These are phyloP conservation scores for Mycena metata DNA, from an alignment of 768 basidiomycete species.

Conservation along the genomic window DNA sequence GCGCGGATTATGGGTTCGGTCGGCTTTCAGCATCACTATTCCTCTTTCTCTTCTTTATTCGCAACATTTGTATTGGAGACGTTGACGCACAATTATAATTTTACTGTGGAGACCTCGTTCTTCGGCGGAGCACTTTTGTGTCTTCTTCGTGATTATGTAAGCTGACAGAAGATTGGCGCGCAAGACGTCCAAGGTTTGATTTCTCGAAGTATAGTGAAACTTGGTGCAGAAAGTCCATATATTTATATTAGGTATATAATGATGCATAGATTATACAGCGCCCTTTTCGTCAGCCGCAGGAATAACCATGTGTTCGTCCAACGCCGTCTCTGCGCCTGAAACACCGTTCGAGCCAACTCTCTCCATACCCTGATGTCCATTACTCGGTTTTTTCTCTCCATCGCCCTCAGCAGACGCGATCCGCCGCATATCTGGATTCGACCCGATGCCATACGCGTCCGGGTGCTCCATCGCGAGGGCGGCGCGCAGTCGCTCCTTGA, in stretches of 20 bases:
- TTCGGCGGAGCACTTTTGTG: not conserved
- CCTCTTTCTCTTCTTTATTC: slow-evolving; percentile 15
- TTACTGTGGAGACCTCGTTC: not conserved
- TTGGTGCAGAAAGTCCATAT: too few relatives aligned
- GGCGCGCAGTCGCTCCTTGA: slow-evolving; percentile 69
- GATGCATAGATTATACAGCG: slow-evolving; percentile 20
- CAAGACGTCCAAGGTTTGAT: not conserved
- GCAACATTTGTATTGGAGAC: slow-evolving; percentile 31
- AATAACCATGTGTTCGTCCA: slow-evolving; percentile 59
- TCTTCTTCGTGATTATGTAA: slow-evolving; percentile 14
- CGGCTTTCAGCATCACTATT: slow-evolving; percentile 1
- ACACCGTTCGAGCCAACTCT: slow-evolving; percentile 25
- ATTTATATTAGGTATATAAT: slow-evolving; percentile 4
- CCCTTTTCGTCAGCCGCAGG: slow-evolving; percentile 44
- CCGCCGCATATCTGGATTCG: slow-evolving; percentile 4
- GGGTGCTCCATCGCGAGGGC: slow-evolving; percentile 53
- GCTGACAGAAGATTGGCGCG: not conserved
- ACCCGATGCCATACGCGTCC: slow-evolving; percentile 20
- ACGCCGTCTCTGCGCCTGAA: slow-evolving; percentile 41
- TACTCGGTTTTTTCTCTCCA: slow-evolving; percentile 23
- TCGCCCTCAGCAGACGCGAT: not conserved
- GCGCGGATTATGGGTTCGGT: slow-evolving; percentile 17
- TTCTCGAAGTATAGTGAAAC: too few relatives aligned
- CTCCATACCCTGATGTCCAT: slow-evolving; percentile 9
- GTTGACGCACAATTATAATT: slow-evolving; percentile 21